These are phyloP conservation scores for Botrytis fabae DNA, from an alignment of 2,329 filamentous ascomycete genomes.

Conservation along the genomic window DNA sequence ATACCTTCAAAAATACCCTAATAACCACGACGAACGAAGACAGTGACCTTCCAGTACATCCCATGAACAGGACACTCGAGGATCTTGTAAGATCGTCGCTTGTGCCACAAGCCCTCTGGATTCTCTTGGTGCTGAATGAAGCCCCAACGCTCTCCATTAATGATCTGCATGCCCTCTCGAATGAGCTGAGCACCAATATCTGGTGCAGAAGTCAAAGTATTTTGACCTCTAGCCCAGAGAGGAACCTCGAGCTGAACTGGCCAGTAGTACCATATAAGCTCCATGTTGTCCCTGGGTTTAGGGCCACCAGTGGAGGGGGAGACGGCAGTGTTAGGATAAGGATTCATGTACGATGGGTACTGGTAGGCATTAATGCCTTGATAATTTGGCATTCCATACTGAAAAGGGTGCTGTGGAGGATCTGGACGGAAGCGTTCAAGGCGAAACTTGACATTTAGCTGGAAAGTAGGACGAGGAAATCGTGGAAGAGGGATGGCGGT, in stretches of 20 bases:
- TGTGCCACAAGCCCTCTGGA: conserved; percentile 17
- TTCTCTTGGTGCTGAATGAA: background rate
- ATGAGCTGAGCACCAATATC: background rate
- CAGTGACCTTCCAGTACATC: conserved; percentile 19
- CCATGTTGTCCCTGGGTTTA: background rate
- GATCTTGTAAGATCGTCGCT: conserved; percentile 11
- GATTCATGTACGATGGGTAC: background rate
- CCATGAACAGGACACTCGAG: conserved; percentile 9
- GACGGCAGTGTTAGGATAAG: background rate
- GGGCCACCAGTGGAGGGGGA: background rate
- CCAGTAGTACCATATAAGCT: background rate
- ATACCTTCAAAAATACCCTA: background rate
- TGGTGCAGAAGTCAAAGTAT: background rate
- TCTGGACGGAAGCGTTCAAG: conserved; percentile 10
- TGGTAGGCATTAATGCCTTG: background rate
- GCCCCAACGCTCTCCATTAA: conserved; percentile 15
- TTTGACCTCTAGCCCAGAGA: conserved; percentile 11
- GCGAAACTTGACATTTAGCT: conserved; percentile 15
- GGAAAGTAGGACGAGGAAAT: background rate
- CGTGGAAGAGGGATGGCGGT: background rate
- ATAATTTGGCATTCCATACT: background rate
- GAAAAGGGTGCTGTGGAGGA: background rate
- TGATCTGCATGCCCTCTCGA: conserved; percentile 15
- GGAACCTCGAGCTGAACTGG: conserved; percentile 14
- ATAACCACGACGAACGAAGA: conserved; percentile 21